Evolutionary conservation across 2,329 filamentous ascomycete species (phyloP), one percentile per base, ranked within the genome.

Genomic region (Neonectria ditissima): DNA sequence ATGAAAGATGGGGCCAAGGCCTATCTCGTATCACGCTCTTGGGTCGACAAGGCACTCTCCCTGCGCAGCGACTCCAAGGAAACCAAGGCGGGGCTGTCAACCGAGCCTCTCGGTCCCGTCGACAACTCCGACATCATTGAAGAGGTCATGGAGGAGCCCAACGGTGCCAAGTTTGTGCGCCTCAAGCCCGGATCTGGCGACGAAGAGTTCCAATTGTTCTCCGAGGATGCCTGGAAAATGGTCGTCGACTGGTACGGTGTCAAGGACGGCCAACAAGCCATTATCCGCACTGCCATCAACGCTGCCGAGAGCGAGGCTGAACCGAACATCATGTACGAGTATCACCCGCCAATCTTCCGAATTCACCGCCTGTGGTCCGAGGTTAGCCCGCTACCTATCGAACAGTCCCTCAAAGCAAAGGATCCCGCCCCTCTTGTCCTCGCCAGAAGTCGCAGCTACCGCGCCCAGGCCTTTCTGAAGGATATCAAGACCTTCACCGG

Each of bases 71-170:
- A 88, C n/a, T 78, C 82, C 16, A 84, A 86, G 61, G 79, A 84
- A 55, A 84, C 83, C 20, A 83, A 85, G 65, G 84, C 87, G 64
- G 91, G 92, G 66, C 80, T 84, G n/a, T 75, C 83, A 11, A 85
- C 90, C 62, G 85, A 88, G 5, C 71, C 80, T 8, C 86, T 96
- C 59, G 94, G 94, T 1, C 92, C 92, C 0, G 87, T 98, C 32
- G 93, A 97, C 81, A 97, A 97, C 75, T 89, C 91, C 0, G 91
- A 94, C 74, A 89, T 97, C 64, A 88, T 94, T 55, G 82, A 89
- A 63, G 85, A 89, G 66, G 83, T 85, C 37, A 81, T 89, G 60
- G 78, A 77, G 53, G 85, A 88, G 62, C 79, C 82, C 10, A 76
- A 77, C 18, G 81, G 80, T 47, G 79, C 80, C 14, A 81, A 85